Base-by-base conservation (phyloP, 2,329 filamentous ascomycete genomes). In the Xylaria arbuscula region DNA sequence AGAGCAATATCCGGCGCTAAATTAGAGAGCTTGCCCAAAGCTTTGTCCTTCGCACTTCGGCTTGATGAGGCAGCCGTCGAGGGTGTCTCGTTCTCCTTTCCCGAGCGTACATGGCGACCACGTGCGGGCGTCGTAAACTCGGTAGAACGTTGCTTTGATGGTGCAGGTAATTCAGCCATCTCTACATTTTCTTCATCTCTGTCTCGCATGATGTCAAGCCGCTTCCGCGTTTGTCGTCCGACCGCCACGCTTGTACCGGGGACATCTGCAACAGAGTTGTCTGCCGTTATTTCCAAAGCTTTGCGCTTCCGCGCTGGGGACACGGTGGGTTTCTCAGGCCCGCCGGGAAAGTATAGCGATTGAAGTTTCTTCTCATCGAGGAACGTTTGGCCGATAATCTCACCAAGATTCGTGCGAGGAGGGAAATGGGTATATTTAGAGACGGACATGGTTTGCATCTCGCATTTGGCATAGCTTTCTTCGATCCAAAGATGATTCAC, bases 401-500 rank as follows among this genome's bases (percentile, higher is more conserved):
- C 96, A 60, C 94, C 92, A 6, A 99, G 85, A 77, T 99, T 98
- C 1, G 95, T 98, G 65, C 94, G 88, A 11, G 87, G 86, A 17
- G 96, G 96, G 73, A 98, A 99, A 77, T 94, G 90, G 0, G 88
- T 93, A 78, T 97, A 99, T 70, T 91, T 90, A 9, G 87, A 84
- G 60, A 92, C 88, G 3, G 92, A 91, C 24, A 94, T 82, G 0
- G 88, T 88, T 77, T 93, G 91, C 66, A 91, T 83, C 76, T 92
- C 87, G 83, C 94, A 97, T 78, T 92, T 93, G 1, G 95, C 93
- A 77, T 98, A 99, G 80, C 94, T 97, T 77, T 99, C 96, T 80
- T 99, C 96, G 54, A 99, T 87, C 96, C 96, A 99, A 0, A 99
- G 85, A 78, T 99, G 96, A 78, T 98, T 99, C 74, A 97, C 84